Evolutionary conservation across 805 yeast species (phyloP).

Genomic region (Saturnispora galanensis): DNA sequence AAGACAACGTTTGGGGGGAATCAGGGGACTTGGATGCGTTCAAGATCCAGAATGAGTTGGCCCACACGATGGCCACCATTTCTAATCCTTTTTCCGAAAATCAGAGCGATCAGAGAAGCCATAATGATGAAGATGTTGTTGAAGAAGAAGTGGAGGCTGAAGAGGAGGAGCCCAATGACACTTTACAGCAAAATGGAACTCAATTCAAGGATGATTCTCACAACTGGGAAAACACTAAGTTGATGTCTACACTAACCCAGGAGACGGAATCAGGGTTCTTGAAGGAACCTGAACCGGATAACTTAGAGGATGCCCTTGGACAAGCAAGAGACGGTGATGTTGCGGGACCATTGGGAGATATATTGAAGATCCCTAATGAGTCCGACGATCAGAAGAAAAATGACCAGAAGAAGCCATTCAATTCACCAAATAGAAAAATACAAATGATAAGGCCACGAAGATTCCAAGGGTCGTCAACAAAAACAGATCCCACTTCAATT

Average conservation of each 20-base stretch:
- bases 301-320: slow-evolving; percentile 2
- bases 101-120: slow-evolving; percentile 14
- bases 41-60: slow-evolving; percentile 16
- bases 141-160: slow-evolving; percentile 7
- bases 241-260: background rate
- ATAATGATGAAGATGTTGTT: slow-evolving; percentile 12
- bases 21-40: slow-evolving; percentile 10
- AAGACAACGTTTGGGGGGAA: slow-evolving; percentile 6
- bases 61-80: slow-evolving; percentile 15
- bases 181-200: too few species aligned
- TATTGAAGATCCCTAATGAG: background rate
- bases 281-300: background rate
- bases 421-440: slow-evolving; percentile 32
- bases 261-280: background rate
- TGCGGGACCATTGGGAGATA: background rate
- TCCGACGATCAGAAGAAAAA: slow-evolving; percentile 2
- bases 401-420: slow-evolving; percentile 6
- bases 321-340: background rate
- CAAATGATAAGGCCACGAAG: slow-evolving; percentile 41
- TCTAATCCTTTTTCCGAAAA: slow-evolving; percentile 6
- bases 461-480: background rate
- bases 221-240: too few species aligned
- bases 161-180: background rate
- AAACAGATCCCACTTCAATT: background rate
- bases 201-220: too few species aligned